These are phyloP conservation scores for Eutrema yunnanense DNA, from an alignment of 345 rosid genomes.

Conservation along the genomic window DNA sequence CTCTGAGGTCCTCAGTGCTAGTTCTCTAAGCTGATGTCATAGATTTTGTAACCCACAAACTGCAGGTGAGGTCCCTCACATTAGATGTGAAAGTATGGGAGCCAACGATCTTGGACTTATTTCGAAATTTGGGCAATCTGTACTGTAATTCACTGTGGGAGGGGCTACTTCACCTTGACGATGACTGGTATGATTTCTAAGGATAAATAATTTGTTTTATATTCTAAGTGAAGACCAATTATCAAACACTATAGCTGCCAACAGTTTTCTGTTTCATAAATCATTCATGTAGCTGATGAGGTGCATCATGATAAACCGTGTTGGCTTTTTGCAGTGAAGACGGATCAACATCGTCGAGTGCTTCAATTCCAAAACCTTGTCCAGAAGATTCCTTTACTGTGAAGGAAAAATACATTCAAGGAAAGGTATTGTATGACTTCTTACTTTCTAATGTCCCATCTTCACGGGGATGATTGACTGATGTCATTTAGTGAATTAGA, in stretches of 20 bases:
- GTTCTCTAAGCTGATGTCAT: constrained; percentile 3
- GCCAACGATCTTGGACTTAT: constrained; percentile 70
- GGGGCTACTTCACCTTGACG: constrained; percentile 42
- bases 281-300: constrained; percentile 12
- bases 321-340: constrained; percentile 41
- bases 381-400: constrained; percentile 43
- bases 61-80: constrained; percentile 83
- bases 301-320: background rate
- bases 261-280: background rate
- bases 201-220: background rate
- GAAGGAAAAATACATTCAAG: constrained; percentile 76
- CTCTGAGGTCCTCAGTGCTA: background rate
- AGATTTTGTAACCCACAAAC: constrained; percentile 10
- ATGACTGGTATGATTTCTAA: constrained; percentile 44
- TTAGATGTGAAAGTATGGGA: constrained; percentile 96
- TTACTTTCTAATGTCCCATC: background rate
- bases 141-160: constrained; percentile 94
- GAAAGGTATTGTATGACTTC: constrained; percentile 50
- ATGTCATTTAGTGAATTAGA: background rate
- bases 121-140: constrained; percentile 62
- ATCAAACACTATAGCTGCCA: background rate
- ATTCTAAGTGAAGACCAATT: background rate
- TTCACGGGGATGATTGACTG: background rate
- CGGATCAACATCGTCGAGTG: constrained; percentile 14
- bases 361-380: constrained; percentile 57